Evolutionary conservation across 805 yeast genomes (phyloP), one percentile per base, ranked within the genome.

Genomic region (Vanderwaltozyma yarrowii): DNA sequence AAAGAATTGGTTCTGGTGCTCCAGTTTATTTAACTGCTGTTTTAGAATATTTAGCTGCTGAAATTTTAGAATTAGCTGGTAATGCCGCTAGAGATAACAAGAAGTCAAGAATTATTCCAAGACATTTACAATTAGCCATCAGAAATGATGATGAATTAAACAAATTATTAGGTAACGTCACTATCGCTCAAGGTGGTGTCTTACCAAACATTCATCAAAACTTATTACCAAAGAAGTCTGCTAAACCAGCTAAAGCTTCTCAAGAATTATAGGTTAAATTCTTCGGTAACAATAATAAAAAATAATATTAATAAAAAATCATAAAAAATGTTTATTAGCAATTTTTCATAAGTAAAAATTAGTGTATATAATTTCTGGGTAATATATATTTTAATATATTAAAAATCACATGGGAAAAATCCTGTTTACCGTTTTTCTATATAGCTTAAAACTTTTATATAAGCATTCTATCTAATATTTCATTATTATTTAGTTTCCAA

Each of bases 101-200:
- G 79, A 92, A 89, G 78, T 80, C 96, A 61, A 88, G 97, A 81
- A 88, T 88, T 58, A 86, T 88, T 59, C 97, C 97, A 73, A 89
- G 97, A 78, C 96, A 88, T 71, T 78, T 88, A 70, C 96, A 88
- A 72, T 77, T 88, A 60, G 97, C 97, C 68, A 88, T 88, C 76
- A 85, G 97, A 78, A 89, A 88, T 65, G 97, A 89, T 76, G 97
- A 89, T 71, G 97, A 89, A 71, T 78, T 89, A 69, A 88, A 89
- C 84, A 87, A 84, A 69, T 77, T 88, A 58, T 75, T 89, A 51
- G 78, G 80, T 49, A 87, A 86, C 66, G 98, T 92, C 51, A 88
- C 96, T 49, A 89, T 88, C 59, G 96, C 96, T 52, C 94, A 87
- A 71, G 96, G 96, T 80, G 96, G 96, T 84, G 96, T 89, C 59